Base-by-base conservation (phyloP, 306 rosid genomes). In the Gillenia trifoliata region DNA sequence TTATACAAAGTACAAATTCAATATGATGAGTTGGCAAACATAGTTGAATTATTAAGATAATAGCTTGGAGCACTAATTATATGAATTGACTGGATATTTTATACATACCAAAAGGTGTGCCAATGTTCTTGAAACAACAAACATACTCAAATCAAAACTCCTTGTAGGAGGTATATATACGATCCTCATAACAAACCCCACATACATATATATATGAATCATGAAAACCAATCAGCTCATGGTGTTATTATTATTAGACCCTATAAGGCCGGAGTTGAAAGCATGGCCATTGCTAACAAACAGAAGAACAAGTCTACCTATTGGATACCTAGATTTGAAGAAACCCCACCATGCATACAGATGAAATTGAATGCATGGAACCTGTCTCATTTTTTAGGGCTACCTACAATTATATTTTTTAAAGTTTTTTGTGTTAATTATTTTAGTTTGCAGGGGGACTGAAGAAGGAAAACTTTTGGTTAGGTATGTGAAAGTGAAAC, bases 401-500 rank as follows among this genome's bases (percentile, higher is more conserved):
- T 8, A 25, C 17, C 29, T 23, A 57, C 3, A 11, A 0, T 20
- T 25, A 10, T 23, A 1, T 23, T n/a, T 59, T 26, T n/a, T 2
- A 0, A 15, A 15, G 26, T 36, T 4, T 22, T 30, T 62, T 23
- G 28, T 25, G 2, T 59, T 3, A 55, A 2, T 65, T 63, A 31
- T 69, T 63, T n/a, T 31, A 34, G 70, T 75, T 65, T 77, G 26
- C 36, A 16, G 26, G n/a, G 33, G 64, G 43, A 57, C 45, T 11
- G 54, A 57, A 73, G 78, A 75, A 65, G 67, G 62, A 77, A 74
- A 67, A 73, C 70, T 79, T 76, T 76, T 85, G 72, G 85, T 82
- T 83, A 83, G 86, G 87, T 80, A 70, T 74, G 79, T 75, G 87
- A 88, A 84, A 90, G 92, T 83, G 88, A 84, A 86, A 81, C 80